Percentiles rank a stretch among this genome's conserved stretches.
phyloP scores from a whole-genome alignment of 1,284 basidiomycete species.

The Athelia sp. region DNA sequence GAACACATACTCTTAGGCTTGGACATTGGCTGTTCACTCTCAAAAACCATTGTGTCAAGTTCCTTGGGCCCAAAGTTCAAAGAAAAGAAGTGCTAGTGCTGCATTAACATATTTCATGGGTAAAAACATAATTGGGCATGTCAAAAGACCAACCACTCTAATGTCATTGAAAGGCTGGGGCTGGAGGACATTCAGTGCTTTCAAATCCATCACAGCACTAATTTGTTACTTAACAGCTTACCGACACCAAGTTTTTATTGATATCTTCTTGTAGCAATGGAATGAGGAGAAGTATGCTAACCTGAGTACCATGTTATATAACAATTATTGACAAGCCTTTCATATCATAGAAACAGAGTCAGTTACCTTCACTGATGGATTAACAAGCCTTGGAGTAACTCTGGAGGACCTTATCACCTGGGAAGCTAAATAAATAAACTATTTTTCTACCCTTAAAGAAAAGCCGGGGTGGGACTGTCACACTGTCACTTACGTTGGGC shows the following conservation, averaged over 20 bases:
- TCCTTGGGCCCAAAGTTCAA: neutral
- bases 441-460: constrained; percentile 12
- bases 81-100: neutral
- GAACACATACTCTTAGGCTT: neutral
- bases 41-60: neutral
- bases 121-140: neutral
- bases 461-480: constrained; percentile 12
- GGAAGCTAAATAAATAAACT: constrained; percentile 9
- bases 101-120: neutral
- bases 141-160: neutral
- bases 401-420: constrained; percentile 1
- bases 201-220: neutral
- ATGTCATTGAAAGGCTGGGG: neutral
- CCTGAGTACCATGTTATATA: constrained; percentile 16
- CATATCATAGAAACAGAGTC: constrained; percentile 14
- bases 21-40: neutral
- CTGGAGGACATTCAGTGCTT: neutral
- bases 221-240: neutral
- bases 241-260: neutral
- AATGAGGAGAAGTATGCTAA: constrained; percentile 6
- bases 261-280: constrained; percentile 8
- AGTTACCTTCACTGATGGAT: constrained; percentile 6
- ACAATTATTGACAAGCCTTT: constrained; percentile 21
- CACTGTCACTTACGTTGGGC: constrained; percentile 14
- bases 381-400: constrained; percentile 8